These are phyloP conservation scores for Lepidium sativum DNA, from an alignment of 345 rosid species.

Conservation along the genomic window DNA sequence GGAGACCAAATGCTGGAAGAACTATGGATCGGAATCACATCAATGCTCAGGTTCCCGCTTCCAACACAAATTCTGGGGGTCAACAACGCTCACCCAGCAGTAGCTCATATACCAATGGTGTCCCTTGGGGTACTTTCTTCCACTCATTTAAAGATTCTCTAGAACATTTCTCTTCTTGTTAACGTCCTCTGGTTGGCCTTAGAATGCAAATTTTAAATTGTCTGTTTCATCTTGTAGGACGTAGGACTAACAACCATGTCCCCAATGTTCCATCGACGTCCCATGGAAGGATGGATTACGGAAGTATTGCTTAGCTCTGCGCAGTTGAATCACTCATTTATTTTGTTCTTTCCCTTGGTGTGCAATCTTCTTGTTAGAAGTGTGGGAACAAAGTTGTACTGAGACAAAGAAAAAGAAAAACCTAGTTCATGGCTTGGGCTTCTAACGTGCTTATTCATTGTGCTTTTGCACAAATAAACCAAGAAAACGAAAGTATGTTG, in stretches of 20 bases:
- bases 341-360: constrained; percentile 27
- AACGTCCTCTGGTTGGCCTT: not conserved
- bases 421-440: constrained; percentile 61
- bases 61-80: constrained; percentile 51
- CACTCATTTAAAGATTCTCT: not conserved
- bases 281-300: constrained; percentile 83
- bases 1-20: constrained; percentile 44
- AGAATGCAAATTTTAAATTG: not conserved
- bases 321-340: constrained; percentile 24
- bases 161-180: not conserved
- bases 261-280: constrained; percentile 69
- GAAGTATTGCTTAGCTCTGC: constrained; percentile 58
- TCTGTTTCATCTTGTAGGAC: constrained; percentile 46
- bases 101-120: constrained; percentile 55
- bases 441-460: constrained; percentile 29
- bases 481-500: constrained; percentile 3
- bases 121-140: constrained; percentile 74
- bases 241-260: constrained; percentile 62
- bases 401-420: constrained; percentile 2
- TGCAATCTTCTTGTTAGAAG: constrained; percentile 42
- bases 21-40: constrained; percentile 62
- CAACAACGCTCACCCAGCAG: constrained; percentile 78
- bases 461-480: constrained; percentile 26
- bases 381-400: constrained; percentile 46
- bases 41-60: constrained; percentile 58